phyloP scores from a whole-genome alignment of 202 grass and related monocot species.

The Zoysia matrella region DNA sequence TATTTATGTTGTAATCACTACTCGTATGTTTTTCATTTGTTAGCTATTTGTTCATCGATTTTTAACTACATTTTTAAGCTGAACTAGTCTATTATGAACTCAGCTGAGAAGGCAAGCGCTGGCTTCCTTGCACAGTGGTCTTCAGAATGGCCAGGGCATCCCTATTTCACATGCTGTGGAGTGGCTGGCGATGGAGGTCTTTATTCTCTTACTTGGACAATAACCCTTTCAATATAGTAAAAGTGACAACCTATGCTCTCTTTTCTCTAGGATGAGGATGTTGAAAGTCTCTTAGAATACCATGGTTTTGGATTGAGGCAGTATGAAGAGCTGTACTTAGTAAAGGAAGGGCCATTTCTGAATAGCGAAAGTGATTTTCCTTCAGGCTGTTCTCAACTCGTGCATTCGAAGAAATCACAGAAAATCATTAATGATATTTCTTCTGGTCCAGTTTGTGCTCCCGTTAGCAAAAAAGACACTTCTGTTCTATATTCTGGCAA shows the following conservation, averaged over 20 bases:
- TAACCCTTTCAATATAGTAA: slow-evolving; percentile 28
- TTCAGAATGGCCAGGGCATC: slow-evolving; percentile 86
- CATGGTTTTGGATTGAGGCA: slow-evolving; percentile 82
- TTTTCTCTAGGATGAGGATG: slow-evolving; percentile 71
- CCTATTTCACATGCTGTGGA: slow-evolving; percentile 73
- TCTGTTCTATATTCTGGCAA: slow-evolving; percentile 28
- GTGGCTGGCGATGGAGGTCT: slow-evolving; percentile 92
- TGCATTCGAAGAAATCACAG: slow-evolving; percentile 71
- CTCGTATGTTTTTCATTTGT: no score
- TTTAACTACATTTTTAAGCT: slow-evolving; percentile 37
- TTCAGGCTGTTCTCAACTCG: slow-evolving; percentile 70
- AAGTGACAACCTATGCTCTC: slow-evolving; percentile 11
- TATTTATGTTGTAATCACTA: no score
- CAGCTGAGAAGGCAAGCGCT: slow-evolving; percentile 95
- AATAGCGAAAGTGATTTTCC: slow-evolving; percentile 67
- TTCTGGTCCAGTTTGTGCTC: slow-evolving; percentile 51
- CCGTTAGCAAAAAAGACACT: slow-evolving; percentile 36
- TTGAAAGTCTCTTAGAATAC: slow-evolving; percentile 67
- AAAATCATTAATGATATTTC: slow-evolving; percentile 66
- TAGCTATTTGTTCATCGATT: slow-evolving; percentile 34
- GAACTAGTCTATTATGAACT: slow-evolving; percentile 42
- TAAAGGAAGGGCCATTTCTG: slow-evolving; percentile 87
- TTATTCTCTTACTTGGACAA: slow-evolving; percentile 43
- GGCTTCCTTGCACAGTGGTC: slow-evolving; percentile 79
- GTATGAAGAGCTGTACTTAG: slow-evolving; percentile 81